These are phyloP conservation scores for Vitellaria paradoxa DNA, from an alignment of 179 eudicot genomes.

Conservation along the genomic window DNA sequence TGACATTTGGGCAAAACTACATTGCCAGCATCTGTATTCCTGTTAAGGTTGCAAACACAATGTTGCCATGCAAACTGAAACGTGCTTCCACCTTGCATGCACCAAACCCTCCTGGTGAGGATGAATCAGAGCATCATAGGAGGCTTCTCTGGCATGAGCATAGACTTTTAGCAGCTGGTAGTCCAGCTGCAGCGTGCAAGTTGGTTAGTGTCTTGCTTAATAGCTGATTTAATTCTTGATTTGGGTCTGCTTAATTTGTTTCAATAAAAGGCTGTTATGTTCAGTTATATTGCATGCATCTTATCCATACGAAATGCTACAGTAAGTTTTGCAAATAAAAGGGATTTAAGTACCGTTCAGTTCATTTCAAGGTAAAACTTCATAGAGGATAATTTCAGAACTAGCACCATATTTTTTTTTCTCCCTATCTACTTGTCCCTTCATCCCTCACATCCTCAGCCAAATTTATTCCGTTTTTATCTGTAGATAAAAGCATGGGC, in stretches of 20 bases:
- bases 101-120: neutral
- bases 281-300: neutral
- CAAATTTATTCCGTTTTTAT: neutral
- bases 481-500: no score
- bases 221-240: neutral
- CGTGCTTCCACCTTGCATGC: neutral
- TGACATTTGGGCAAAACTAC: constrained; percentile 74
- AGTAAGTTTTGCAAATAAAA: neutral
- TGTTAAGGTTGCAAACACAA: constrained; percentile 39
- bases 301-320: neutral
- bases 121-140: constrained; percentile 37
- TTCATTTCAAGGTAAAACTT: neutral
- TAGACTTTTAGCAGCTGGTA: constrained; percentile 41
- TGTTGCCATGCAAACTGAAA: constrained; percentile 56
- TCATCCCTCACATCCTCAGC: neutral
- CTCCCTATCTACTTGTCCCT: neutral
- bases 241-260: constrained; percentile 3
- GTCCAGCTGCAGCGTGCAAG: constrained; percentile 31
- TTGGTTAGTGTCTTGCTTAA: constrained; percentile 26
- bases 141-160: constrained; percentile 72
- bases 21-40: constrained; percentile 58
- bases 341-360: neutral
- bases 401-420: neutral
- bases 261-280: constrained; percentile 1
- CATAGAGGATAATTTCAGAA: neutral